Evolutionary conservation across 2,329 filamentous ascomycete genomes (phyloP), one percentile per base, ranked within the genome.

Genomic region (Zasmidium cellare): DNA sequence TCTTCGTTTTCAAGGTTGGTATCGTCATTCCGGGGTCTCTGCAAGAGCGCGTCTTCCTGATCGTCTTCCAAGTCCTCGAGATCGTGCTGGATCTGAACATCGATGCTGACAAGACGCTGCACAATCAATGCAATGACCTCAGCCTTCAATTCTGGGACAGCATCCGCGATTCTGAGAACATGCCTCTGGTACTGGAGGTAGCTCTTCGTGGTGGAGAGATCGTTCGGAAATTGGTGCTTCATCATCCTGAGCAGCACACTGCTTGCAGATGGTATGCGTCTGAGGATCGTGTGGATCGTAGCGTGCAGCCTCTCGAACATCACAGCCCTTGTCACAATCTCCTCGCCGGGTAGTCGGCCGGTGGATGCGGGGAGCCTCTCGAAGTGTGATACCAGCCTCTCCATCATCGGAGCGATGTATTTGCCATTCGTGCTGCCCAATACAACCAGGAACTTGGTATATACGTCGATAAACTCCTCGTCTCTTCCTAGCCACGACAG

Each of bases 71-170:
- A 79, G 67, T 97, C 92, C 62, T 97, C 92, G 68, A 97, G 79
- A 69, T 97, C 92, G 51, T 92, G 84, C 75, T 97, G 93, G 74
- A 97, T 94, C 71, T 97, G 90, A 1, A 96, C 91, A 71, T 99
- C 94, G 58, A 97, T 90, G 75, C 94, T 94, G 69, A 97, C 91
- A 7, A 97, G 82, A 61, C 90, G 87, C 66, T 93, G 89, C 45
- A 92, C 88, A 49, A 97, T 88, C 12, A 96, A 78, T 56, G 91
- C 87, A 62, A 96, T 82, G 22, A 97, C 86, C 60, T 96, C 90
- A 7, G 88, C 85, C 60, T 88, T 87, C 35, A 97, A 77, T 58
- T 90, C 87, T 0, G 91, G 87, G 1, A 89, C 85, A 70, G 96
- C 96, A 50, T 86, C 82, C 53, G 89, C 87, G 31, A 97, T 79